phyloP scores from a whole-genome alignment of 2,329 filamentous ascomycete genomes.

The Atkinsonella texensis region DNA sequence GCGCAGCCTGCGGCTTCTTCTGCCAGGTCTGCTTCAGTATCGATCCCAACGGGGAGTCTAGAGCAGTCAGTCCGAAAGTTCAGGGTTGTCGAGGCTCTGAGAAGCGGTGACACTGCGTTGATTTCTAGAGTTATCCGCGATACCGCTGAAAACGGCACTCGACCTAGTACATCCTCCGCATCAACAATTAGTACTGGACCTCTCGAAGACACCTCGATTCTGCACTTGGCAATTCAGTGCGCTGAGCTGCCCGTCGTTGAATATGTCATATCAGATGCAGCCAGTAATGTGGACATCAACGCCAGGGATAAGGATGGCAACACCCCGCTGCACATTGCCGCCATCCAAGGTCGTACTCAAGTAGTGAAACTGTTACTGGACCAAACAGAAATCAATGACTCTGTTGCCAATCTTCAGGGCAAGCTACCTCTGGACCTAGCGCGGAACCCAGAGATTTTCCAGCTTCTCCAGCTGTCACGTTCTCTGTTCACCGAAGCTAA shows the following conservation, averaged over 20 bases:
- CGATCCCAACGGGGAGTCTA: conserved; percentile 46
- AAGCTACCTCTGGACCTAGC: conserved; percentile 81
- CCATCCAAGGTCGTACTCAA: conserved; percentile 64
- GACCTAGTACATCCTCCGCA: conserved; percentile 46
- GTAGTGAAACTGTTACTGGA: conserved; percentile 78
- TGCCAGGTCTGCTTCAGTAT: conserved; percentile 17
- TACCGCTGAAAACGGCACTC: conserved; percentile 37
- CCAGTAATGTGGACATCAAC: conserved; percentile 65
- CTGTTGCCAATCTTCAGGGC: conserved; percentile 71
- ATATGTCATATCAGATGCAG: conserved; percentile 74
- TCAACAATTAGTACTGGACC: conserved; percentile 28
- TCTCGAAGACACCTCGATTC: conserved; percentile 74
- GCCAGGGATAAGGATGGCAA: conserved; percentile 88
- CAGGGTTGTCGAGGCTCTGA: conserved; percentile 81
- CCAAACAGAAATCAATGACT: conserved; percentile 76
- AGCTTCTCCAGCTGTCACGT: conserved; percentile 80
- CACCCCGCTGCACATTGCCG: conserved; percentile 80
- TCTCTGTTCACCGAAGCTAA: conserved; percentile 84
- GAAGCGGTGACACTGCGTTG: conserved; percentile 79
- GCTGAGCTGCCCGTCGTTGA: conserved; percentile 87
- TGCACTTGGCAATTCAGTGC: conserved; percentile 92
- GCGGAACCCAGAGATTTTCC: conserved; percentile 87
- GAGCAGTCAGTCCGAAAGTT: conserved; percentile 94
- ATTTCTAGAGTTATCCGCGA: conserved; percentile 80
- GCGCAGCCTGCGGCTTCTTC: conserved; percentile 14